phyloP scores from a whole-genome alignment of 2,329 filamentous ascomycete species.

The Paraphoma chrysanthemicola region DNA sequence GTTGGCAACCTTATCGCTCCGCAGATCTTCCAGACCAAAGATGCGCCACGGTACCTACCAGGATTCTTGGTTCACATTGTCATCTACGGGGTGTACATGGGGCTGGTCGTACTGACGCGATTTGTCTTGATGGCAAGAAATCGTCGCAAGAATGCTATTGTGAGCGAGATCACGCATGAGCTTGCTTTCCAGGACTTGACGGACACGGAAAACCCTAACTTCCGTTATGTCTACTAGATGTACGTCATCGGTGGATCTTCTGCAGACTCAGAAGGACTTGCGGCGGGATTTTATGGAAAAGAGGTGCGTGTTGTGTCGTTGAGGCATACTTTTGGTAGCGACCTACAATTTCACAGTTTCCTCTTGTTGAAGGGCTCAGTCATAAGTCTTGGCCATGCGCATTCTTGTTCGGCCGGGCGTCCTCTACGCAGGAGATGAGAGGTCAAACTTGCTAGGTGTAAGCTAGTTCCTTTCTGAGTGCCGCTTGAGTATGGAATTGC shows the following conservation, averaged over 20 bases:
- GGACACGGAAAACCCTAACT: conserved; percentile 63
- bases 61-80: conserved; percentile 17
- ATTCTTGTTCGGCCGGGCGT: too few species aligned
- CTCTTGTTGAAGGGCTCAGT: too few species aligned
- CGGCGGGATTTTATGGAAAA: too few species aligned
- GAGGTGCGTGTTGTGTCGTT: too few species aligned
- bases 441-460: too few species aligned
- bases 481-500: too few species aligned
- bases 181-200: conserved; percentile 67
- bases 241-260: neutral
- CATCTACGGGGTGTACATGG: conserved; percentile 12
- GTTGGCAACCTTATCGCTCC: conserved; percentile 10
- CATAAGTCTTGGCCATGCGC: too few species aligned
- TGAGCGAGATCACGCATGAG: conserved; percentile 36
- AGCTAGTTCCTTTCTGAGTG: too few species aligned
- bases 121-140: conserved; percentile 12
- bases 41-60: conserved; percentile 16
- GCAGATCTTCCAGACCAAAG: conserved; percentile 18
- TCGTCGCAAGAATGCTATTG: conserved; percentile 3
- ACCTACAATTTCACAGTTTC: too few species aligned
- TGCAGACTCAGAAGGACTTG: too few species aligned
- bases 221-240: conserved; percentile 57
- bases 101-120: conserved; percentile 5
- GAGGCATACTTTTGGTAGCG: too few species aligned
- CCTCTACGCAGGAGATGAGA: too few species aligned